Conservation (phyloP, 2,329 filamentous ascomycete genomes). For the Hypoxylon sp. region DNA sequence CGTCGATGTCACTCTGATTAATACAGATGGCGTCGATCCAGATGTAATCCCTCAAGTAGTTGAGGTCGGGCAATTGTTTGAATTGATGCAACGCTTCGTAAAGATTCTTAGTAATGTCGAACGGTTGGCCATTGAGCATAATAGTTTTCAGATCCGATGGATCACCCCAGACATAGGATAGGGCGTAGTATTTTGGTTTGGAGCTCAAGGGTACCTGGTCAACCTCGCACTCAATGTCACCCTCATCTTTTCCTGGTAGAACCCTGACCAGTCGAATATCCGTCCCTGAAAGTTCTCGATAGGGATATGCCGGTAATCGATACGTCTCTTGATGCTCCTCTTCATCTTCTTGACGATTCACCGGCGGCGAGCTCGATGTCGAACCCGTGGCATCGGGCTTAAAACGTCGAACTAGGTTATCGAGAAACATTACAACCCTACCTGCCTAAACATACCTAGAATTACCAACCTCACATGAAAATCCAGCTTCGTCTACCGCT, state of each 20-base stretch:
- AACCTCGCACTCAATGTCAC: constrained; percentile 37
- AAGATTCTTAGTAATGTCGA: constrained; percentile 29
- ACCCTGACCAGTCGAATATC: constrained; percentile 45
- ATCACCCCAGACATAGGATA: constrained; percentile 45
- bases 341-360: constrained; percentile 10
- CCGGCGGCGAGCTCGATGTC: no score
- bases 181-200: no score
- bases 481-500: no score
- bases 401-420: no score
- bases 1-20: constrained; percentile 40
- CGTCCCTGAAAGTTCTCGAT: constrained; percentile 30
- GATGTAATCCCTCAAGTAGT: constrained; percentile 30
- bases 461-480: no score
- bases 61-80: constrained; percentile 26
- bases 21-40: constrained; percentile 50
- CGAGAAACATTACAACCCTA: no score
- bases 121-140: constrained; percentile 25
- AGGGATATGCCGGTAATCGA: constrained; percentile 41
- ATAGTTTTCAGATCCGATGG: constrained; percentile 17
- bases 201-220: constrained; percentile 43
- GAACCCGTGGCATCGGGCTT: no score
- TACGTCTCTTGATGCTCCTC: background rate
- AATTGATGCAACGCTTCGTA: constrained; percentile 34
- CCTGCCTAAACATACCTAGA: no score
- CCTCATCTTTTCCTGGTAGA: constrained; percentile 42